Evolutionary conservation across 2,329 filamentous ascomycete species (phyloP).

Genomic region (Sphaerulina populicola): DNA sequence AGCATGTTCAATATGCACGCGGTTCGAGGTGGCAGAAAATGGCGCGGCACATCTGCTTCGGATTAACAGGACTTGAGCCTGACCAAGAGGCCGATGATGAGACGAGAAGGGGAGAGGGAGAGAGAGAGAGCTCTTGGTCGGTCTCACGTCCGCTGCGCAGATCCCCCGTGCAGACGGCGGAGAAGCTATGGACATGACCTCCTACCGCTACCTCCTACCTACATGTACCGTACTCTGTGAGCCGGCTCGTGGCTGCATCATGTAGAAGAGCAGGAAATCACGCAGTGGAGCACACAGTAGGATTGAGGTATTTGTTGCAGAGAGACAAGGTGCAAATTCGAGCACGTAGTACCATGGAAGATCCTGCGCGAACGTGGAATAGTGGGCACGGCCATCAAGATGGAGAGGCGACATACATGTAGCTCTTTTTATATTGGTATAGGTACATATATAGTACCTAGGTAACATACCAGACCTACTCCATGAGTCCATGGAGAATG

Average conservation of each 20-base stretch:
- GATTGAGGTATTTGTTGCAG: too few relatives aligned
- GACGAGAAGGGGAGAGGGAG: too few relatives aligned
- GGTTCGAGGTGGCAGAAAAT: not conserved
- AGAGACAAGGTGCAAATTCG: too few relatives aligned
- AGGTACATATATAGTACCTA: too few relatives aligned
- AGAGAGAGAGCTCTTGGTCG: not conserved
- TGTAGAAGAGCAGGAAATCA: conserved; percentile 4
- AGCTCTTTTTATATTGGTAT: too few relatives aligned
- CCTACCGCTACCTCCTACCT: not conserved
- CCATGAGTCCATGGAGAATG: too few relatives aligned
- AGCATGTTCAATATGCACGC: conserved; percentile 1
- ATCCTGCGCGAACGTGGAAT: too few relatives aligned
- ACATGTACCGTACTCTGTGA: not conserved
- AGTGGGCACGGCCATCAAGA: too few relatives aligned
- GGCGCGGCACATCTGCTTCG: not conserved
- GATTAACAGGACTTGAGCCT: not conserved
- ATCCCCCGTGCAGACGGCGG: conserved; percentile 8
- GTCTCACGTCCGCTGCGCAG: not conserved
- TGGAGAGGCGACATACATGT: too few relatives aligned
- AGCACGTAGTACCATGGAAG: too few relatives aligned
- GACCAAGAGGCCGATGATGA: not conserved
- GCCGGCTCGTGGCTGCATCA: too few relatives aligned
- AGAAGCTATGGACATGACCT: not conserved
- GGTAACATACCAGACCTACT: too few relatives aligned
- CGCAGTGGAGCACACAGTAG: conserved; percentile 7